Evolutionary conservation across 148 eudicot species (phyloP).

Genomic region (Vaccinium darrowii): DNA sequence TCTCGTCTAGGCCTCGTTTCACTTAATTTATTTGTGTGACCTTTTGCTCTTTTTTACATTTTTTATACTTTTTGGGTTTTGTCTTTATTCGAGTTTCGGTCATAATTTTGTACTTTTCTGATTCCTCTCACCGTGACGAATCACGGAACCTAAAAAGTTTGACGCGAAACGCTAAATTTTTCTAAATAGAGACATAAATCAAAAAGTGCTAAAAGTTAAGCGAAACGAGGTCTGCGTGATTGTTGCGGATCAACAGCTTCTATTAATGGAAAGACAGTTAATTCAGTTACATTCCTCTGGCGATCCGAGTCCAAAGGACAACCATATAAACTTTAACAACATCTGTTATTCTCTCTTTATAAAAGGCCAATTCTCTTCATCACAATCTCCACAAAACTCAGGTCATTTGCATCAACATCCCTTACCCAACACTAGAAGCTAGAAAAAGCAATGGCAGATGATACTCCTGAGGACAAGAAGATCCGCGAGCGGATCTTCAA

Average conservation of each 20-base stretch:
- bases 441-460: conserved; percentile 27
- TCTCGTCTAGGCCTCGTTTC: no score
- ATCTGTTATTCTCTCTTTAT: not conserved
- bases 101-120: no score
- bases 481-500: conserved; percentile 74
- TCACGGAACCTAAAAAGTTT: no score
- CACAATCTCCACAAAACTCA: not conserved
- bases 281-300: not conserved
- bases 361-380: not conserved
- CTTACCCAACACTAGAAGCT: not conserved
- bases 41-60: no score
- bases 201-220: no score
- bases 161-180: no score
- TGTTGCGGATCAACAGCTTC: not conserved
- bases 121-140: no score
- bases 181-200: no score
- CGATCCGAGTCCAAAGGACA: not conserved
- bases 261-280: not conserved
- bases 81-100: no score
- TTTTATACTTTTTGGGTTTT: no score
- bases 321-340: not conserved
- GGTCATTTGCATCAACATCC: not conserved
- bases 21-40: no score
- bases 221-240: no score
- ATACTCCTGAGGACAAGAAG: conserved; percentile 52